phyloP scores from a whole-genome alignment of 1,284 basidiomycete genomes.

The Ceratobasidium sp. region DNA sequence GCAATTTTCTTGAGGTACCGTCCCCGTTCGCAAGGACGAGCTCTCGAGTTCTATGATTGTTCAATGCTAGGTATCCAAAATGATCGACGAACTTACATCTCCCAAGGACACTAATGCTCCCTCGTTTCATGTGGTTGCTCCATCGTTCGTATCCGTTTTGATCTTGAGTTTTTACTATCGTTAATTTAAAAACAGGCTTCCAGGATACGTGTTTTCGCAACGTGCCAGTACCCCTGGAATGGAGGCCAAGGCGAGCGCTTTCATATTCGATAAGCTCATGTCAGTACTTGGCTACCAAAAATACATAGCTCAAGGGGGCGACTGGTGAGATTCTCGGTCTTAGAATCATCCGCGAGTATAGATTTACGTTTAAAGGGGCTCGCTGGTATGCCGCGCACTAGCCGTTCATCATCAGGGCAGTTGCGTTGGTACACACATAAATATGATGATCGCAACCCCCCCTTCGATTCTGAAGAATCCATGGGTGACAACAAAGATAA shows the following conservation, averaged over 20 bases:
- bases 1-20: slow-evolving; percentile 42
- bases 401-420: slow-evolving; percentile 41
- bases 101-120: slow-evolving; percentile 42
- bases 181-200: slow-evolving; percentile 37
- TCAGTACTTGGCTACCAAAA: slow-evolving; percentile 42
- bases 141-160: slow-evolving; percentile 38
- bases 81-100: slow-evolving; percentile 41
- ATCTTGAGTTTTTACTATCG: background rate
- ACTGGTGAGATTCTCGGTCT: too few relatives aligned
- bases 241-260: slow-evolving; percentile 37
- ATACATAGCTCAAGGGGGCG: slow-evolving; percentile 44
- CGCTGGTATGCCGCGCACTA: slow-evolving; percentile 41
- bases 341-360: too few relatives aligned
- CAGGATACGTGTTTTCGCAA: slow-evolving; percentile 43
- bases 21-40: too few relatives aligned
- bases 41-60: too few relatives aligned
- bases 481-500: slow-evolving; percentile 16
- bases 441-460: slow-evolving; percentile 34
- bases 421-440: slow-evolving; percentile 41
- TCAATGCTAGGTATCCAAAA: slow-evolving; percentile 40
- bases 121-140: slow-evolving; percentile 43
- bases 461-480: slow-evolving; percentile 37
- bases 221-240: slow-evolving; percentile 41
- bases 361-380: slow-evolving; percentile 43
- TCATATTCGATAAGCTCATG: slow-evolving; percentile 43